These are phyloP conservation scores for Penstemon eatonii DNA, from an alignment of 257 asterid species.

Conservation along the genomic window DNA sequence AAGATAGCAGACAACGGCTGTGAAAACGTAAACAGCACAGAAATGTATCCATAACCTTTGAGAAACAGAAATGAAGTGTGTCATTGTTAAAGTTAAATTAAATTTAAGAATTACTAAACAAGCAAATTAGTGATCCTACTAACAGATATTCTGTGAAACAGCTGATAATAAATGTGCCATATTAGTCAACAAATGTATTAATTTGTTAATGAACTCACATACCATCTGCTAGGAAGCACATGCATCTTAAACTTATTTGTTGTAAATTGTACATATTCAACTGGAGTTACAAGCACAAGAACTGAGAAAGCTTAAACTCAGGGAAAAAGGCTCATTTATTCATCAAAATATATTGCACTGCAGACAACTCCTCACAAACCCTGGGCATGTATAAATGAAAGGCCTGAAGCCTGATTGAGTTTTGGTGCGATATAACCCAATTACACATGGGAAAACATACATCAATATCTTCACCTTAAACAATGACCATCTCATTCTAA, in stretches of 20 bases:
- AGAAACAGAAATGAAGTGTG: constrained; percentile 36
- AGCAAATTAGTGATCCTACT: constrained; percentile 5
- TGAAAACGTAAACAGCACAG: constrained; percentile 78
- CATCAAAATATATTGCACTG: neutral
- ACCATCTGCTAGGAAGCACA: neutral
- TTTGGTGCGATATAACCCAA: neutral
- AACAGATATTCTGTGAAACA: neutral
- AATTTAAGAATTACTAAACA: constrained; percentile 15
- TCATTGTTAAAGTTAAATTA: constrained; percentile 26
- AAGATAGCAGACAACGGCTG: constrained; percentile 92
- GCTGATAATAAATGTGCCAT: constrained; percentile 7
- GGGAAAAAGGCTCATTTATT: neutral
- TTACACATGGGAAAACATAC: neutral
- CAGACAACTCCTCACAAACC: neutral
- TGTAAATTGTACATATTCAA: constrained; percentile 9
- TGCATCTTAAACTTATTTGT: neutral
- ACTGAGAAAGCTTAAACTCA: neutral
- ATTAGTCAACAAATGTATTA: constrained; percentile 18
- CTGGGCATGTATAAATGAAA: neutral
- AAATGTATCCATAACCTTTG: constrained; percentile 98
- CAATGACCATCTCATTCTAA: constrained; percentile 14
- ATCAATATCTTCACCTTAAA: too few species aligned
- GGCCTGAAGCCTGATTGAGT: constrained; percentile 3
- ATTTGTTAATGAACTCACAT: neutral
- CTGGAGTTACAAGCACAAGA: neutral